Evolutionary conservation across 352 stramenopile genomes (phyloP), one percentile per base, ranked within the genome.

Genomic region (Phytophthora quininea): DNA sequence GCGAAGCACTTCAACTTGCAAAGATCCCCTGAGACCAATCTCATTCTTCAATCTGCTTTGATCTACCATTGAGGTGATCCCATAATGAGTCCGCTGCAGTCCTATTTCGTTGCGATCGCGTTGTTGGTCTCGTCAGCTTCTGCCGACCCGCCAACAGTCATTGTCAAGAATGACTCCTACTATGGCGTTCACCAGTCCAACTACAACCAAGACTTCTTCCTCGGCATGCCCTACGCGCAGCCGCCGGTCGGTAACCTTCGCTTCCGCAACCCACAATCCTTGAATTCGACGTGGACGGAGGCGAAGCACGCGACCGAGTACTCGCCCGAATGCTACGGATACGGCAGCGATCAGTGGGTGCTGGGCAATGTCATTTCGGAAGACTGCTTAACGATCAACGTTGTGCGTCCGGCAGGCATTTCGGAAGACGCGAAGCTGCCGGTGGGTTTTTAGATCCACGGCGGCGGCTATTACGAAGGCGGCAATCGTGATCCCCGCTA

Each of bases 381-480:
- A 71, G 89, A 96, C 76, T 96, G 90, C 71, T 60, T 97, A 31
- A 93, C 88, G 69, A 64, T 97, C 27, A 97, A 96, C 50, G 77
- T 97, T 10, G 78, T 74, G 71, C 77, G 50, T 75, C 89, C 33
- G 29, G 77, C 12, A 53, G 62, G 46, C 37, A 69, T 67, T 4
- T 62, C 54, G 0, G 54, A 66, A 19, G 57, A 35, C 9, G 56
- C 33, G 1, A n/a, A 55, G 0, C 53, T 74, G 2, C 73, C 73
- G 0, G 69, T 80, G 0, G 64, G 32, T 8, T 27, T 76, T 3
- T 74, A 66, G 68, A 72, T 76, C 15, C 54, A 76, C 38, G 58
- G 73, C 4, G 62, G 65, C 2, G 69, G 51, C 1, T 75, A 69
- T 29, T 35, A 33, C 2, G 38, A 77, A 38, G 72, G 72, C 9